phyloP scores from a whole-genome alignment of 2,329 filamentous ascomycete genomes.

The Penicillium sp. region DNA sequence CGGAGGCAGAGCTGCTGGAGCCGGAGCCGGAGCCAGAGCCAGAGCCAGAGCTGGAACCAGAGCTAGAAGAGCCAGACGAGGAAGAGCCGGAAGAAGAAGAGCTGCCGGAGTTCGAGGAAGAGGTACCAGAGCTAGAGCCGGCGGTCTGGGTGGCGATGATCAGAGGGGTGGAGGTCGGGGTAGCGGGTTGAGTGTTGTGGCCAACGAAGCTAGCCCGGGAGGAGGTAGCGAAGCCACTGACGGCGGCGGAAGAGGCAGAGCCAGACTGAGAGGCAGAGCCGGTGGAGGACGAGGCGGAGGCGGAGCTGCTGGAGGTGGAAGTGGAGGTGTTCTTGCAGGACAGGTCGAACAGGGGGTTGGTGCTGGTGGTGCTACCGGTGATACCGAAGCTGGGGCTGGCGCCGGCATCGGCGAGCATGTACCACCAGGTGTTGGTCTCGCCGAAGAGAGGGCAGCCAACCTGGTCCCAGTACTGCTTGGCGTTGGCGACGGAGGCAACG shows the following conservation, averaged over 20 bases:
- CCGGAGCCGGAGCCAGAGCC: constrained; percentile 4
- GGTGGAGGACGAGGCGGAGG: constrained; percentile 27
- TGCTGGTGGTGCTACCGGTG: constrained; percentile 38
- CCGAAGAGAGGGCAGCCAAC: constrained; percentile 68
- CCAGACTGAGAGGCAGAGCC: constrained; percentile 7
- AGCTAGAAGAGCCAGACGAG: neutral
- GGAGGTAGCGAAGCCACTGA: constrained; percentile 12
- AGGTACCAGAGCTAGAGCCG: neutral
- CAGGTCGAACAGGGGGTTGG: constrained; percentile 45
- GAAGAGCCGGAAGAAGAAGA: neutral
- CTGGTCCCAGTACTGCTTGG: constrained; percentile 77
- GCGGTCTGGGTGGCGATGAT: constrained; percentile 7
- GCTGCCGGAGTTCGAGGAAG: neutral
- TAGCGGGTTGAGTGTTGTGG: constrained; percentile 7
- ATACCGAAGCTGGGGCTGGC: constrained; percentile 47
- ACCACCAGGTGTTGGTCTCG: constrained; percentile 50
- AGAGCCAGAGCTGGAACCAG: neutral
- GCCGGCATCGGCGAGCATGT: constrained; percentile 45
- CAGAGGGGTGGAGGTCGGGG: constrained; percentile 6
- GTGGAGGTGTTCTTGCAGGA: constrained; percentile 35
- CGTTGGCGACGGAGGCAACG: constrained; percentile 67
- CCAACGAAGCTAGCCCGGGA: constrained; percentile 4
- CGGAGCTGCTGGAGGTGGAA: constrained; percentile 30
- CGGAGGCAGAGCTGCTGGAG: constrained; percentile 10
- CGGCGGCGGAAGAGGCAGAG: constrained; percentile 8